Evolutionary conservation across 2,329 filamentous ascomycete species (phyloP).

Genomic region (Trichoderma atroviride): DNA sequence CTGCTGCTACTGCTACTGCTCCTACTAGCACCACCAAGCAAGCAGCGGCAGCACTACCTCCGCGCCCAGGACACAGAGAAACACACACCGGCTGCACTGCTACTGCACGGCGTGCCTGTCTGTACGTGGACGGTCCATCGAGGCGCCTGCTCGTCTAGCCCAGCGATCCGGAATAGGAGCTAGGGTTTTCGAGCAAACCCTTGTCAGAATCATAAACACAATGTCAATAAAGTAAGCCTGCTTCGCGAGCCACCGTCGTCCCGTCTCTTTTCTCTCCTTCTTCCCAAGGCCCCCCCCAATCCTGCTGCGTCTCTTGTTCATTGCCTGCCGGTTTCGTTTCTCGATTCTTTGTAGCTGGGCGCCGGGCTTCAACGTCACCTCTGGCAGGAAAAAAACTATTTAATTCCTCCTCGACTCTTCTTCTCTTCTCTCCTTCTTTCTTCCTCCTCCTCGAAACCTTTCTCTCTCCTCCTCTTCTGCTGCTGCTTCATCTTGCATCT

Average conservation of each 20-base stretch:
- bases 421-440: slow-evolving; percentile 3
- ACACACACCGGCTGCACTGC: slow-evolving; percentile 24
- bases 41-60: not conserved
- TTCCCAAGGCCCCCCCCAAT: slow-evolving; percentile 24
- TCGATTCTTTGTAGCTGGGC: slow-evolving; percentile 17
- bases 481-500: not conserved
- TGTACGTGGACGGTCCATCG: slow-evolving; percentile 25
- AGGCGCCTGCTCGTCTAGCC: slow-evolving; percentile 23
- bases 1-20: not conserved
- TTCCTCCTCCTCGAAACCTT: not conserved
- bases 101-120: slow-evolving; percentile 27
- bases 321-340: slow-evolving; percentile 23
- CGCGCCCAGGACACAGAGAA: not conserved
- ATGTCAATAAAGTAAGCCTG: slow-evolving; percentile 60
- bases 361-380: slow-evolving; percentile 14
- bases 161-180: slow-evolving; percentile 34
- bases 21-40: not conserved
- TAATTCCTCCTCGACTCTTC: slow-evolving; percentile 11
- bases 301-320: slow-evolving; percentile 26
- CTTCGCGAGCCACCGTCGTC: slow-evolving; percentile 27
- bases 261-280: slow-evolving; percentile 30
- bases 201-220: slow-evolving; percentile 41
- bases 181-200: slow-evolving; percentile 41
- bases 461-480: not conserved
- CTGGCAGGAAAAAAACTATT: slow-evolving; percentile 10